Evolutionary conservation across 306 rosid genomes (phyloP), one percentile per base, ranked within the genome.

Genomic region (Cucumis melo): DNA sequence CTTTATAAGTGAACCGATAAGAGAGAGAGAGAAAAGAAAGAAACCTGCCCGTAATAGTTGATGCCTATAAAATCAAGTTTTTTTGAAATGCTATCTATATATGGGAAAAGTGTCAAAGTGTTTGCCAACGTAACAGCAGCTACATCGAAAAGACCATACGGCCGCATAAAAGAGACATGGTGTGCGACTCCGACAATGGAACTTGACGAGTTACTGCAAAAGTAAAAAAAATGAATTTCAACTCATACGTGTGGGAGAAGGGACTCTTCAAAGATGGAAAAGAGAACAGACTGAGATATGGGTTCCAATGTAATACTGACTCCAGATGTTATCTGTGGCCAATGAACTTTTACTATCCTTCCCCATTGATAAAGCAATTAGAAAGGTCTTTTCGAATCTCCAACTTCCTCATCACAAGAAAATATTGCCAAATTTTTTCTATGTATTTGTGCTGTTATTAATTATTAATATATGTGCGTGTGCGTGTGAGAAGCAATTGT

Each of bases 11-110:
- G 73, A 61, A 67, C 71, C 36, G 1, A 48, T 61, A 59, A 75
- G 79, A 75, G 81, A 80, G 67, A 80, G 67, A 75, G 78, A 68
- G 4, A 57, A 41, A 5, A 14, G 20, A 68, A 12, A 79, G 51
- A 77, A 82, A 93, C 97, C 97, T 94, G 96, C 19, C 99, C 99
- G 57, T 92, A 94, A 88, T 92, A 94, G 85, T 94, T 94, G 80
- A 90, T 83, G 89, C 99, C 99, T 73, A 92, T 88, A 74, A 79
- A 92, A 81, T 94, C 99, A 90, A 89, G 84, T 84, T 92, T 90
- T 57, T 81, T 86, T 79, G 97, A 89, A 84, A 94, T 85, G 74
- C 81, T 84, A 89, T 94, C 99, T 21, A 92, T 79, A 75, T 67
- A 91, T 20, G 97, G 93, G 82, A 87, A 92, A 76, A 90, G 71